Evolutionary conservation across 2,329 filamentous ascomycete species (phyloP).

Genomic region (Sclerotinia minor): DNA sequence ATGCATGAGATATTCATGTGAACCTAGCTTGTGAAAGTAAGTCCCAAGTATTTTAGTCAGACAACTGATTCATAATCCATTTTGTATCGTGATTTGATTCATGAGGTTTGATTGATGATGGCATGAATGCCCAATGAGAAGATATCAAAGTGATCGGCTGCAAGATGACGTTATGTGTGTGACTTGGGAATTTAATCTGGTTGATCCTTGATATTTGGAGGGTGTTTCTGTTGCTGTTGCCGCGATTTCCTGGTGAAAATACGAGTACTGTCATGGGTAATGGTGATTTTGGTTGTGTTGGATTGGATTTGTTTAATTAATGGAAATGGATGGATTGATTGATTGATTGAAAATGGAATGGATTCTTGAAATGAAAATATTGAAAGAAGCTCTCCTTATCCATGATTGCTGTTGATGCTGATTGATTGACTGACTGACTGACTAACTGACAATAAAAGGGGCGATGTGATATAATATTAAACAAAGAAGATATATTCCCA

Average conservation of each 20-base stretch:
- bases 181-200: no score
- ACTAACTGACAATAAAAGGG: no score
- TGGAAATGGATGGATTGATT: not conserved
- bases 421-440: not conserved
- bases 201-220: not conserved
- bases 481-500: no score
- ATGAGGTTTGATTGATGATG: not conserved
- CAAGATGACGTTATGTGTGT: constrained; percentile 16
- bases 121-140: constrained; percentile 12
- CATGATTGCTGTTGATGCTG: not conserved
- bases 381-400: not conserved
- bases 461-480: no score
- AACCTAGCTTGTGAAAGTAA: no score
- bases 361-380: not conserved
- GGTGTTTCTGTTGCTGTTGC: not conserved
- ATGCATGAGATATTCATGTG: no score
- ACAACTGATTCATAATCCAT: no score
- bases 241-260: constrained; percentile 14
- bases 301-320: not conserved
- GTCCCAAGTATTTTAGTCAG: no score
- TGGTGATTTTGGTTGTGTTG: not conserved
- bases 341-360: not conserved
- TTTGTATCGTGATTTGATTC: no score
- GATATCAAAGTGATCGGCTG: constrained; percentile 3
- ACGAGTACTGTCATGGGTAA: no score